Evolutionary conservation across 73 alveolate genomes (phyloP), one percentile per base, ranked within the genome.

Genomic region (Symbiodinium natans): DNA sequence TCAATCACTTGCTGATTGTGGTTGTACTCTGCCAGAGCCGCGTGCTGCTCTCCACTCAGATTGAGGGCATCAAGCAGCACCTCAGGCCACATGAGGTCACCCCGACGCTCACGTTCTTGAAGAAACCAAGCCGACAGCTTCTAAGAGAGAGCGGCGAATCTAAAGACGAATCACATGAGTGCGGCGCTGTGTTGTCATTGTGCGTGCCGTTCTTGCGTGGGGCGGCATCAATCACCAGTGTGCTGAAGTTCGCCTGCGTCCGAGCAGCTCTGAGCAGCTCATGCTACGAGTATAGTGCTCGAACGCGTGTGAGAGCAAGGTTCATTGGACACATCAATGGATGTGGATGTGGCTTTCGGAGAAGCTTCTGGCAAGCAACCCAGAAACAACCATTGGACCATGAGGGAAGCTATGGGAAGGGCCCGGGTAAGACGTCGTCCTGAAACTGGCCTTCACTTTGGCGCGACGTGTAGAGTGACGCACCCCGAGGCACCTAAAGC

Each of bases 151-250:
- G 33, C 9, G 33, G 39, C 33, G 75, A 2, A 21, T 29, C 27
- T 2, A 29, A 21, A 21, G 75, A 21, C 17, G 17, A 56, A 56
- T 2, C 3, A 29, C 75, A 21, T 71, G 48, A 29, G 40, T 17
- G 21, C 17, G 94, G 85, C 95, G 31, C 98, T 9, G 98, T 92
- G 92, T 92, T 92, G 98, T 92, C 98, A n/a, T 92, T 92, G 98
- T 92, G 98, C n/a, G 98, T 92, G 84, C 98, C 98, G n/a, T 92
- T 92, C 98, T 92, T 92, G 83, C 98, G 98, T 27, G 90, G 92
- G 17, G 92, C 90, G 21, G 84, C 98, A 52, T 92, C 98, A 38
- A 92, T 92, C 31, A 92, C 98, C 68, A 92, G 71, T 54, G 97
- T 90, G 80, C 83, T 41, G 97, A 90, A 90, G 48, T 73, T 90